A percentile compares a stretch with the other conserved stretches of the same genome.
Conservation (phyloP, 352 stramenopile species). For the Elongisporangium prolatum region DNA sequence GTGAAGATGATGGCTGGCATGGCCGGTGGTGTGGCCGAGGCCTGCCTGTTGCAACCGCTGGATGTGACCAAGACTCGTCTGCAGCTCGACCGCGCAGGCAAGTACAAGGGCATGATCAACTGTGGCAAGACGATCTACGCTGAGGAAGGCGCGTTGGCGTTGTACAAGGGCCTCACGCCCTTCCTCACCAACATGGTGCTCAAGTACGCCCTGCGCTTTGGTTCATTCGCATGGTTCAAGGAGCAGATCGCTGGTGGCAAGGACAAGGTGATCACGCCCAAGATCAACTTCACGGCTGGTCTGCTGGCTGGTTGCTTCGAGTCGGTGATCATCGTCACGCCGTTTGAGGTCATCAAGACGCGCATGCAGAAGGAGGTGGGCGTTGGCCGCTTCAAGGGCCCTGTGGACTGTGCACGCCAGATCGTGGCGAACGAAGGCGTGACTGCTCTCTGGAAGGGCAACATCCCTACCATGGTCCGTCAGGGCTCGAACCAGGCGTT, state of each 20-base stretch:
- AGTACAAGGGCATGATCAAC: constrained; percentile 86
- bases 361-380: constrained; percentile 94
- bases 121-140: constrained; percentile 78
- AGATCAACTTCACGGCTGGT: constrained; percentile 87
- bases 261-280: constrained; percentile 61
- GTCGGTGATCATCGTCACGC: constrained; percentile 96
- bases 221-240: constrained; percentile 85
- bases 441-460: constrained; percentile 94
- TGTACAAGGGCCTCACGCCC: constrained; percentile 85
- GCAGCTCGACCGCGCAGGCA: constrained; percentile 65
- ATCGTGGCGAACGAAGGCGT: constrained; percentile 93
- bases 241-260: constrained; percentile 70
- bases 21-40: constrained; percentile 81
- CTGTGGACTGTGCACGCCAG: constrained; percentile 90
- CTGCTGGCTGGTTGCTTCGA: constrained; percentile 93
- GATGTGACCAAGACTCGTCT: constrained; percentile 86
- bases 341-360: constrained; percentile 98
- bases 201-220: constrained; percentile 88
- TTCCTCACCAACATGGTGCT: constrained; percentile 89
- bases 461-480: constrained; percentile 94
- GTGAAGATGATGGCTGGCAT: constrained; percentile 87
- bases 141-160: constrained; percentile 58
- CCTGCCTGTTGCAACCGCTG: constrained; percentile 75
- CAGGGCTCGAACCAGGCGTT: constrained; percentile 98
- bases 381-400: constrained; percentile 85